phyloP scores from a whole-genome alignment of 2,329 filamentous ascomycete species.

The Nectriaceae sp. region DNA sequence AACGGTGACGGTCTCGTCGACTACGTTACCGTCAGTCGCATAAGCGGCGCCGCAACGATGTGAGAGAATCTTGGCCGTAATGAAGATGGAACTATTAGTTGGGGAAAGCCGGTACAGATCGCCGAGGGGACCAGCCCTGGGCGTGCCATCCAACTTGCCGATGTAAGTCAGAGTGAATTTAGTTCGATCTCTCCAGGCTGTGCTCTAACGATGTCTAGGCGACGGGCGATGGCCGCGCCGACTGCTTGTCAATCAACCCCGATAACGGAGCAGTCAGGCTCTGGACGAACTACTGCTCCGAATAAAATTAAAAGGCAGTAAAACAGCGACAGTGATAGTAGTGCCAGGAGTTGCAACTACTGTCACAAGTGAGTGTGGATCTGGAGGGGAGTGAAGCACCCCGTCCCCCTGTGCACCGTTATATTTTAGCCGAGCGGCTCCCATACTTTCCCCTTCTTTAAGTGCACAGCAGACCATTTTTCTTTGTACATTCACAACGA shows the following conservation, averaged over 20 bases:
- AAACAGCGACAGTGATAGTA: too few relatives aligned
- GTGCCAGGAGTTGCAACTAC: too few relatives aligned
- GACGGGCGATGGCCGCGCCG: not conserved
- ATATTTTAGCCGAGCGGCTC: too few relatives aligned
- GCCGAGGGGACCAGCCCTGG: constrained; percentile 2
- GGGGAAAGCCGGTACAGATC: constrained; percentile 1
- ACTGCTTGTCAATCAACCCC: not conserved
- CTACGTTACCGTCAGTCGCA: not conserved
- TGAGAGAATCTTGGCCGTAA: not conserved
- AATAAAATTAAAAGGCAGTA: not conserved
- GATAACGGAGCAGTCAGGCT: not conserved
- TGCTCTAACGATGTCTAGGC: not conserved
- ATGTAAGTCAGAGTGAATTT: not conserved
- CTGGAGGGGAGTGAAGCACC: too few relatives aligned
- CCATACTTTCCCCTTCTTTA: too few relatives aligned
- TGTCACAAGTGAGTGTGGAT: too few relatives aligned
- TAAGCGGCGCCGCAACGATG: not conserved
- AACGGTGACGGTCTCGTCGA: not conserved
- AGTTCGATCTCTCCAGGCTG: not conserved
- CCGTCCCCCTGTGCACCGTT: too few relatives aligned
- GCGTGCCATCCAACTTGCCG: not conserved
- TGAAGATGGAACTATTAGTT: not conserved
- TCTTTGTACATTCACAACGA: too few relatives aligned
- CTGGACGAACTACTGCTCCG: not conserved
- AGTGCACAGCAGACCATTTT: too few relatives aligned